Conservation (phyloP, 208 protist species). For the Acanthamoeba rhysodes region DNA sequence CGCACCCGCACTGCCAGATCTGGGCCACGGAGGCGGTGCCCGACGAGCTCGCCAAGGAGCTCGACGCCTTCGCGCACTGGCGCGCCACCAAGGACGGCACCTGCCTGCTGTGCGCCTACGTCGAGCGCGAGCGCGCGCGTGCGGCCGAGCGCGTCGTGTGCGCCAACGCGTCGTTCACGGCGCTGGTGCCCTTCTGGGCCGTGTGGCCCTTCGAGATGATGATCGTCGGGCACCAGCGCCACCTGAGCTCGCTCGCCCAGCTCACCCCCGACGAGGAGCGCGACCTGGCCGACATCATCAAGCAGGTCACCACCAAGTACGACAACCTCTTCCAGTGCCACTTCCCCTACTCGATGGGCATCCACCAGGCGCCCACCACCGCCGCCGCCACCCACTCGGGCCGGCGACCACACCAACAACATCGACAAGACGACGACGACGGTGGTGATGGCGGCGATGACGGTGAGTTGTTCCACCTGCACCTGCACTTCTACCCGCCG, state of each 20-base stretch:
- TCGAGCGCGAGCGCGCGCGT: constrained; percentile 62
- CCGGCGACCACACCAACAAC: neutral
- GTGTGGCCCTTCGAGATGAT: constrained; percentile 85
- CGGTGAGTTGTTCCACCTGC: constrained; percentile 68
- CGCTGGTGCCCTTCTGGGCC: constrained; percentile 86
- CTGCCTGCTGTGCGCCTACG: constrained; percentile 80
- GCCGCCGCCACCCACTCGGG: neutral
- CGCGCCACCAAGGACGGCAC: constrained; percentile 37
- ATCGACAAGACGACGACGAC: neutral
- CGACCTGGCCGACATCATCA: constrained; percentile 64
- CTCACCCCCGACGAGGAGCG: constrained; percentile 51
- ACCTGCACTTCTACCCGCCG: constrained; percentile 84
- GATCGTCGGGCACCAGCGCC: constrained; percentile 71
- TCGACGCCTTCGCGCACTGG: constrained; percentile 44
- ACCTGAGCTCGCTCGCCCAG: neutral
- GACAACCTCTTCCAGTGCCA: constrained; percentile 84
- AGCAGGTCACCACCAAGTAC: constrained; percentile 76
- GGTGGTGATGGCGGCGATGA: neutral
- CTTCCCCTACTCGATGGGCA: constrained; percentile 87
- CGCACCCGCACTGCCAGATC: constrained; percentile 84
- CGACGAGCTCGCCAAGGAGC: constrained; percentile 15
- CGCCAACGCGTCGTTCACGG: constrained; percentile 81
- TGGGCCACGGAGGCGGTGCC: constrained; percentile 19
- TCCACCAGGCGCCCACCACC: constrained; percentile 84
- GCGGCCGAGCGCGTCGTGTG: constrained; percentile 69